Conservation (phyloP, 192 early-diverging fungal species). For the Mortierella antarctica region DNA sequence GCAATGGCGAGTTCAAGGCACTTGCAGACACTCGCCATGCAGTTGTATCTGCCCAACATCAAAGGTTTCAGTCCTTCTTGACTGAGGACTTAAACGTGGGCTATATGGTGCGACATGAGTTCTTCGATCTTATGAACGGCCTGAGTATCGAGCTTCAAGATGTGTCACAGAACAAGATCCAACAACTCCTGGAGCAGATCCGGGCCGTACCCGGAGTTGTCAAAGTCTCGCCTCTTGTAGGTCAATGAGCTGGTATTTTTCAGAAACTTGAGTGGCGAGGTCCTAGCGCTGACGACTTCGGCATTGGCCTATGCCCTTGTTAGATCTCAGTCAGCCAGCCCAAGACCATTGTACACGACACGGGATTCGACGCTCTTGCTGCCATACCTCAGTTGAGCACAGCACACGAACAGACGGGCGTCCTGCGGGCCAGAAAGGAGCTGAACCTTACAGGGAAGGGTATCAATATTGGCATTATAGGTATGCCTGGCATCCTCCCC, state of each 20-base stretch:
- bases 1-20: constrained; percentile 1
- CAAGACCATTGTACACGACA: constrained; percentile 21
- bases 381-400: constrained; percentile 39
- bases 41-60: constrained; percentile 15
- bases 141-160: constrained; percentile 32
- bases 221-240: constrained; percentile 39
- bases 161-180: constrained; percentile 1
- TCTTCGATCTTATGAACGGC: constrained; percentile 38
- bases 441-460: constrained; percentile 31
- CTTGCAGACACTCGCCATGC: constrained; percentile 6
- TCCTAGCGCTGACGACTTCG: background rate
- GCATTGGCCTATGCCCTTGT: background rate
- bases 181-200: constrained; percentile 24
- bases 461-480: constrained; percentile 63
- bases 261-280: background rate
- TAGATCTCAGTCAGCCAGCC: constrained; percentile 29
- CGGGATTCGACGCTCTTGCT: constrained; percentile 10
- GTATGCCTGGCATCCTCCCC: constrained; percentile 7
- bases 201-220: constrained; percentile 16
- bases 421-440: constrained; percentile 32
- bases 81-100: constrained; percentile 11
- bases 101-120: constrained; percentile 31
- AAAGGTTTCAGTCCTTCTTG: constrained; percentile 6
- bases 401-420: constrained; percentile 56
- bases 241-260: background rate